Conservation (phyloP, 208 protist genomes). For the Strigomonas culicis region DNA sequence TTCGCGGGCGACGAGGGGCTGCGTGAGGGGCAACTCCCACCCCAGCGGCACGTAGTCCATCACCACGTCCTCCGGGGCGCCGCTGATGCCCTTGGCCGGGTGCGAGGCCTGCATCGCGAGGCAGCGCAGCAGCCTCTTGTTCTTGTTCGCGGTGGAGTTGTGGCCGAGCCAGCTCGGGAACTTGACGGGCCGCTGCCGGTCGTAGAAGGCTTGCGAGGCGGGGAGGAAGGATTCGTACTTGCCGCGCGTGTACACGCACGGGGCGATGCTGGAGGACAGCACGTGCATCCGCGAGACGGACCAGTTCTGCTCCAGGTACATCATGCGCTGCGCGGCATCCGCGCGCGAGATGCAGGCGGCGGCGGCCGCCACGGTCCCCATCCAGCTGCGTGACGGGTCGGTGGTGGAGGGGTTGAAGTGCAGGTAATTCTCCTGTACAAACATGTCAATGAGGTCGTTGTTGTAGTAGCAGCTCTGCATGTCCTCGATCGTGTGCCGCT, state of each 20-base stretch:
- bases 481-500: conserved; percentile 59
- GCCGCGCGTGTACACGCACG: conserved; percentile 76
- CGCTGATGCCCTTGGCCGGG: conserved; percentile 48
- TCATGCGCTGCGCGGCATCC: conserved; percentile 74
- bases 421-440: conserved; percentile 96
- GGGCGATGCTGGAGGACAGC: conserved; percentile 71
- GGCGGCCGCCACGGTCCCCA: conserved; percentile 46
- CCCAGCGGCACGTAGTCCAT: conserved; percentile 86
- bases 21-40: conserved; percentile 55
- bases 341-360: conserved; percentile 64
- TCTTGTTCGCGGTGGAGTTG: conserved; percentile 87
- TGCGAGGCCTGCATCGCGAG: conserved; percentile 65
- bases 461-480: conserved; percentile 91
- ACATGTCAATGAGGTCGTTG: conserved; percentile 90
- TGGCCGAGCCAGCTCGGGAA: conserved; percentile 89
- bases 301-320: conserved; percentile 90
- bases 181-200: conserved; percentile 81
- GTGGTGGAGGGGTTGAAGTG: conserved; percentile 62
- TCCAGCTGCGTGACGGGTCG: conserved; percentile 21
- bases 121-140: conserved; percentile 65
- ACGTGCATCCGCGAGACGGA: conserved; percentile 72
- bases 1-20: conserved; percentile 40
- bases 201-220: conserved; percentile 70
- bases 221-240: conserved; percentile 84
- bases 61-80: conserved; percentile 70